These are phyloP conservation scores for Chlamydomonas urium DNA, from an alignment of 139 green algal genomes.

Conservation along the genomic window DNA sequence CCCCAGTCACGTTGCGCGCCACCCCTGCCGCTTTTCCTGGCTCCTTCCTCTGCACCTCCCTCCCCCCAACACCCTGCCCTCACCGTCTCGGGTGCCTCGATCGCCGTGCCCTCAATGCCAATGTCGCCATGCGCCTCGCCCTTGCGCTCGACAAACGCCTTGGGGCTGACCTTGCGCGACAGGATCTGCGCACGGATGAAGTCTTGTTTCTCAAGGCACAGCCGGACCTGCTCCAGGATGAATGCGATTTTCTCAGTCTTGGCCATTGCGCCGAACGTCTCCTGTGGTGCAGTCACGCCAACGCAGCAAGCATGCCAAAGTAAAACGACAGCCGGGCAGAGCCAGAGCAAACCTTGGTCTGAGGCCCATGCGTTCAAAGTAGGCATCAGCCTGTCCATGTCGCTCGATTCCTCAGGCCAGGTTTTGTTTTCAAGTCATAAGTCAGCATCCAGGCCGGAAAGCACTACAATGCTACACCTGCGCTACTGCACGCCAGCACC, in stretches of 20 bases:
- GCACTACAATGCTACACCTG: too few relatives aligned
- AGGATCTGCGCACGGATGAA: conserved; percentile 89
- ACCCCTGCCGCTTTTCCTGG: neutral
- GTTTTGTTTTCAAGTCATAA: neutral
- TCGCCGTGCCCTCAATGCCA: conserved; percentile 85
- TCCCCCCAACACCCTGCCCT: neutral
- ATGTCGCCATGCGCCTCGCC: conserved; percentile 76
- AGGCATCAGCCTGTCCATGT: neutral
- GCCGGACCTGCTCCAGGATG: conserved; percentile 94
- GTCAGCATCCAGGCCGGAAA: too few relatives aligned
- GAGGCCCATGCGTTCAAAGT: neutral
- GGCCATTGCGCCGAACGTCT: conserved; percentile 98
- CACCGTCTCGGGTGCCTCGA: conserved; percentile 61
- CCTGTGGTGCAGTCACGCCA: conserved; percentile 35
- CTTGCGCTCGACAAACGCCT: conserved; percentile 76
- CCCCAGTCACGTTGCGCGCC: neutral
- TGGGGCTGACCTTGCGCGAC: conserved; percentile 85
- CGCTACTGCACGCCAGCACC: too few relatives aligned
- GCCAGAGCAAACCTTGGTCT: neutral
- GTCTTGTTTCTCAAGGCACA: conserved; percentile 94
- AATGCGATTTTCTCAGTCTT: conserved; percentile 98
- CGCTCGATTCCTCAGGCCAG: neutral
- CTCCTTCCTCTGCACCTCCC: neutral
- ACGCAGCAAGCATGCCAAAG: neutral
- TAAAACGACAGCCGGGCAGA: neutral